Conservation (phyloP, 805 yeast genomes). For the Sugiyamaella chiloensis region DNA sequence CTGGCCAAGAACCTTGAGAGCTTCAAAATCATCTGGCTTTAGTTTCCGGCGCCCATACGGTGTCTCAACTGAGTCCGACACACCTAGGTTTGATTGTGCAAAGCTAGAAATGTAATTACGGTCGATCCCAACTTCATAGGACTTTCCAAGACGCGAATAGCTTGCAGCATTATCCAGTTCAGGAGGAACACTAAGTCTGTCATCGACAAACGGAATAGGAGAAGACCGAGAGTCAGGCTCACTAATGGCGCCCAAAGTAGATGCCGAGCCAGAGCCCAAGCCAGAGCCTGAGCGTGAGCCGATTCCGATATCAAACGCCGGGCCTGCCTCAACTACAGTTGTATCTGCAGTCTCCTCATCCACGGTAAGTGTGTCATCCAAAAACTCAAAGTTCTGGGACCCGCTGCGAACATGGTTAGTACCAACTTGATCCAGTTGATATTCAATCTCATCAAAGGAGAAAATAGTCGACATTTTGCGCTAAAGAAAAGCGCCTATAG, state of each 20-base stretch:
- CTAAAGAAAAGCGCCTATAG: no score
- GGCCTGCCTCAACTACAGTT: no score
- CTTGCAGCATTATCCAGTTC: constrained; percentile 4
- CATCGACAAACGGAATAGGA: no score
- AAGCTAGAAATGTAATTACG: constrained; percentile 35
- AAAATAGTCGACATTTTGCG: constrained; percentile 28
- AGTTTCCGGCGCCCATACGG: constrained; percentile 21
- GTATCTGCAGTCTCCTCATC: no score
- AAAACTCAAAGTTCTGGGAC: constrained; percentile 13
- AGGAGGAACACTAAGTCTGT: constrained; percentile 3
- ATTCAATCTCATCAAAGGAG: constrained; percentile 27
- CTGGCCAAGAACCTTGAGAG: constrained; percentile 72
- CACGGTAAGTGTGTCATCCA: no score
- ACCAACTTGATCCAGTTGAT: constrained; percentile 11
- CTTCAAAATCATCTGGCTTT: constrained; percentile 56
- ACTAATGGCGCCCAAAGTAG: no score
- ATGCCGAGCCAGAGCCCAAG: no score
- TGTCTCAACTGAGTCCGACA: constrained; percentile 4
- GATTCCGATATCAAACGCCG: no score
- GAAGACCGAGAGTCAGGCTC: no score
- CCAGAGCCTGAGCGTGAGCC: not conserved
- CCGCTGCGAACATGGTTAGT: constrained; percentile 4
- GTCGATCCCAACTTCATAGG: constrained; percentile 50
- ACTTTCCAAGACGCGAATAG: constrained; percentile 40
- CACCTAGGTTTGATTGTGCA: no score